Evolutionary conservation across 148 eudicot species (phyloP), one percentile per base, ranked within the genome.

Genomic region (Silene uniflora): DNA sequence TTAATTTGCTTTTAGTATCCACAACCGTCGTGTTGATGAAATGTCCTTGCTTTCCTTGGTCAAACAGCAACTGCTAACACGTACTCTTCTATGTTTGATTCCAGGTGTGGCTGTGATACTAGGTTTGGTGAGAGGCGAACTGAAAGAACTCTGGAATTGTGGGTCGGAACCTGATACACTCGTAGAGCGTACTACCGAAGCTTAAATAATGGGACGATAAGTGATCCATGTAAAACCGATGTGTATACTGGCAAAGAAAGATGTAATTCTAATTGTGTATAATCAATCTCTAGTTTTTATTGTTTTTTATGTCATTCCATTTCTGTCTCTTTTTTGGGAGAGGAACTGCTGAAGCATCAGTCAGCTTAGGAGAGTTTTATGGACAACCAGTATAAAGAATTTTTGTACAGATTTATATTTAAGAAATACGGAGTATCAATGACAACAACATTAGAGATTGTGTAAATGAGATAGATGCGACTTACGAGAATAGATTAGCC

Each of bases 91-190:
- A 32, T 72, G 6, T 74, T 71, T 65, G 52, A 19, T 7, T 58
- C 25, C 85, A 94, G 98, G 98, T 65, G 54, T 81, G 69, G 74
- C 74, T 35, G 83, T 88, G 35, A 22, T 85, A 62, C 83, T 94
- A 78, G 96, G 97, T 65, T 69, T 75, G 66, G 32, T 73, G 11
- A 88, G 96, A 90, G 87, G 92, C 24, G 97, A 94, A 73, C 72
- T 94, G 74, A 88, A 81, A 73, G 84, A 82, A 13, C 91, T 94
- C 11, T 94, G 98, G 98, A 83, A 73, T 79, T 83, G 82, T 75
- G 86, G 76, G 17, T 18, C 72, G n/a, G 81, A 87, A 75, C 46
- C 86, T 21, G 66, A 75, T 7, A 23, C 66, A 56, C 8, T 69
- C 2, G 62, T 6, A 25, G 74, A 69, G 56, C 81, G 56, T 21